phyloP scores from a whole-genome alignment of 1,284 basidiomycete species.

The Cutaneotrichosporon sp. region DNA sequence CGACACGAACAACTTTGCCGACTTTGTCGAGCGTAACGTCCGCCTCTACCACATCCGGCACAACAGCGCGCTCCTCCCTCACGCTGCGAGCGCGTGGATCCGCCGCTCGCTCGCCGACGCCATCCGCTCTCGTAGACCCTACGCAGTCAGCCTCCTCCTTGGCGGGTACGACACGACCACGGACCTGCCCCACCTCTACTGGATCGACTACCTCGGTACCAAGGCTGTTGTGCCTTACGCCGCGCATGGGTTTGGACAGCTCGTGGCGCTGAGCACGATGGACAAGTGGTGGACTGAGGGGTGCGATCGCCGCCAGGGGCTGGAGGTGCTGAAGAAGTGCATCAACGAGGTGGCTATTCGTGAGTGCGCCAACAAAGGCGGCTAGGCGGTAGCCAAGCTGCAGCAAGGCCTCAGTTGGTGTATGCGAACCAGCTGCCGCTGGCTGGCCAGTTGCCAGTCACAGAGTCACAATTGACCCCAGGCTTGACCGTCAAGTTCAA shows the following conservation, averaged over 20 bases:
- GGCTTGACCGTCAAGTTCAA: slow-evolving; percentile 72
- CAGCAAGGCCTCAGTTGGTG: too few species aligned
- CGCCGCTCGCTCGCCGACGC: slow-evolving; percentile 85
- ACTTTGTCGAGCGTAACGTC: slow-evolving; percentile 93
- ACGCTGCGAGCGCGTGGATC: slow-evolving; percentile 91
- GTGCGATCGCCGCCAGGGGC: slow-evolving; percentile 66
- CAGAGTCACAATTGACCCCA: slow-evolving; percentile 20
- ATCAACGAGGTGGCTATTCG: slow-evolving; percentile 85
- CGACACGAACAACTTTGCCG: slow-evolving; percentile 95
- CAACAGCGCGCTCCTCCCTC: slow-evolving; percentile 79
- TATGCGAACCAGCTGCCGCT: neutral
- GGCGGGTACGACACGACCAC: slow-evolving; percentile 81
- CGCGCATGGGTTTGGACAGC: slow-evolving; percentile 92
- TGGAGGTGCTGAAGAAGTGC: slow-evolving; percentile 79
- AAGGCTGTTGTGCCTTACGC: slow-evolving; percentile 72
- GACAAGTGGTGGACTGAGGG: slow-evolving; percentile 66
- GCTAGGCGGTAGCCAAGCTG: too few species aligned
- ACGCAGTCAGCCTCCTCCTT: slow-evolving; percentile 87
- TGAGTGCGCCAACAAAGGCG: slow-evolving; percentile 31
- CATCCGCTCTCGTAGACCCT: slow-evolving; percentile 81
- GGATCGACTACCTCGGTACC: slow-evolving; percentile 30
- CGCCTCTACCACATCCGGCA: slow-evolving; percentile 89
- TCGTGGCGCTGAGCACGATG: slow-evolving; percentile 87
- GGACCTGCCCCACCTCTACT: slow-evolving; percentile 61
- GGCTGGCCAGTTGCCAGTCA: neutral